Evolutionary conservation across 2,329 filamentous ascomycete species (phyloP).

Genomic region (Pestalotiopsis sp.): DNA sequence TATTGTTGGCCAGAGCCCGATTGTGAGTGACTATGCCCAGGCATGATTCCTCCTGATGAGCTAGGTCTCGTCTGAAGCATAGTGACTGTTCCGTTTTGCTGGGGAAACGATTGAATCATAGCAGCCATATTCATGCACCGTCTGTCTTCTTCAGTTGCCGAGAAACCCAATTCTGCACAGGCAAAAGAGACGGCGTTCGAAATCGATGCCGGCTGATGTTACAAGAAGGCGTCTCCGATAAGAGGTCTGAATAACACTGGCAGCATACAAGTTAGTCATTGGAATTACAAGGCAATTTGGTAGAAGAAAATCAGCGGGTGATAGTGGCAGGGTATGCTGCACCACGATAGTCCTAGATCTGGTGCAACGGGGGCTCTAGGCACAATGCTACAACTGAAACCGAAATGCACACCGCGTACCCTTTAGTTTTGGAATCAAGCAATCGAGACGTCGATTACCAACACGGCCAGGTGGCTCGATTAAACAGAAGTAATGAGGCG

Average conservation of each 20-base stretch:
- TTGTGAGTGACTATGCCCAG: conserved; percentile 43
- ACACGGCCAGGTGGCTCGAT: conserved; percentile 8
- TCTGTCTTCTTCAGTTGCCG: background rate
- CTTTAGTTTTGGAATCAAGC: background rate
- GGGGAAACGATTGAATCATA: conserved; percentile 78
- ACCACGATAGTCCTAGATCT: background rate
- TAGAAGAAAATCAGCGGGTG: background rate
- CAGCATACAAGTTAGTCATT: background rate
- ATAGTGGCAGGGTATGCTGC: background rate
- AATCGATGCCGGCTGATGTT: background rate
- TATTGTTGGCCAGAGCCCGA: conserved; percentile 45
- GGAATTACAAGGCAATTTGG: background rate
- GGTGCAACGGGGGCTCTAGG: background rate
- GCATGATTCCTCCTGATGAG: conserved; percentile 62
- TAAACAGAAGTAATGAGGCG: conserved; percentile 30
- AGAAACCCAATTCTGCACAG: background rate
- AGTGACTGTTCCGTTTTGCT: conserved; percentile 71
- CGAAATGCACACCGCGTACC: conserved; percentile 1
- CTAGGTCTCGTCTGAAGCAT: conserved; percentile 75
- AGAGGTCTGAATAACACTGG: background rate
- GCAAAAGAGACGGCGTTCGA: background rate
- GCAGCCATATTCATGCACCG: conserved; percentile 68
- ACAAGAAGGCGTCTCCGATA: background rate
- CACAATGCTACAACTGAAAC: background rate
- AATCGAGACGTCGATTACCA: background rate